phyloP scores from a whole-genome alignment of 371 early-diverging fungal genomes.

The Rhizopus delemar region DNA sequence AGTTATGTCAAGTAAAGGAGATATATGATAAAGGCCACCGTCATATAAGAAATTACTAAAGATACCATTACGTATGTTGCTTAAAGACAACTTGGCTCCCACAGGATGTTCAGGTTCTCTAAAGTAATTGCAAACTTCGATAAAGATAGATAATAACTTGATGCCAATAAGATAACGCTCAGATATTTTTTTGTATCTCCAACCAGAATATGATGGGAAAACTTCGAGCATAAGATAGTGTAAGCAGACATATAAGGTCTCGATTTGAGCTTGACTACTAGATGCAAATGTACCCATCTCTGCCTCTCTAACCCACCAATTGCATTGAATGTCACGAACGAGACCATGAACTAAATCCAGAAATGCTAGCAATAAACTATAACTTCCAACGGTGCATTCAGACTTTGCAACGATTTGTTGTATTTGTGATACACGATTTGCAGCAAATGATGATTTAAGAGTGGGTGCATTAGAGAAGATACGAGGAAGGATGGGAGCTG shows the following conservation, averaged over 20 bases:
- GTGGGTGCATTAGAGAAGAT: slow-evolving; percentile 9
- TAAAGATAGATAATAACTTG: slow-evolving; percentile 40
- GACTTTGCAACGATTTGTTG: slow-evolving; percentile 36
- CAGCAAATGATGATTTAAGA: background rate
- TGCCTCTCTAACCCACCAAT: slow-evolving; percentile 34
- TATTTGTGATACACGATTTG: slow-evolving; percentile 26
- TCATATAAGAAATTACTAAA: slow-evolving; percentile 41
- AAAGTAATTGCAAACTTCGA: slow-evolving; percentile 35
- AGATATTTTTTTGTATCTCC: slow-evolving; percentile 46
- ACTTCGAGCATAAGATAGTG: slow-evolving; percentile 47
- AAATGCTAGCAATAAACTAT: slow-evolving; percentile 37
- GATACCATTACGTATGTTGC: slow-evolving; percentile 31
- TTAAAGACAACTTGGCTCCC: slow-evolving; percentile 14
- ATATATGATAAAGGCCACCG: slow-evolving; percentile 38
- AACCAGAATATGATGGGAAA: slow-evolving; percentile 41
- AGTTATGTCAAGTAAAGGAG: slow-evolving; percentile 38
- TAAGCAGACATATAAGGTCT: slow-evolving; percentile 33
- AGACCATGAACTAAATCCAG: slow-evolving; percentile 44
- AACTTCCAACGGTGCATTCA: slow-evolving; percentile 37
- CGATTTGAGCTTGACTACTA: slow-evolving; percentile 26
- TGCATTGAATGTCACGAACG: slow-evolving; percentile 38
- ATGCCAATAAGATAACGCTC: slow-evolving; percentile 45
- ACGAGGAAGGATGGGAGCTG: slow-evolving; percentile 36
- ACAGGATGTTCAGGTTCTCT: slow-evolving; percentile 7
- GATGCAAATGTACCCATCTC: background rate